Evolutionary conservation across 345 rosid genomes (phyloP).

Genomic region (Citrus mangshanensis): DNA sequence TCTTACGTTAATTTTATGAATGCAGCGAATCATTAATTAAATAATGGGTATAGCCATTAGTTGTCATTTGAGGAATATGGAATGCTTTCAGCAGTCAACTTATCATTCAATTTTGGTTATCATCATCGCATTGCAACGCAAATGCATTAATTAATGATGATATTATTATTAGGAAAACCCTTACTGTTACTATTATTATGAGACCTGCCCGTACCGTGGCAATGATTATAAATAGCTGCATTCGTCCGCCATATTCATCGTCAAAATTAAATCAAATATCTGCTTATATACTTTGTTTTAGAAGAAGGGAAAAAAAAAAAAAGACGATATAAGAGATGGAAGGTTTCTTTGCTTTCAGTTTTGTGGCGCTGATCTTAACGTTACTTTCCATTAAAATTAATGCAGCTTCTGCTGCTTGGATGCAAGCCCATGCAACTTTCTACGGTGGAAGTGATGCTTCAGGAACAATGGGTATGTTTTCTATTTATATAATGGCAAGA

Average conservation of each 20-base stretch:
- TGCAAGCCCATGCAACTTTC: slow-evolving; percentile 56
- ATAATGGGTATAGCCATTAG: background rate
- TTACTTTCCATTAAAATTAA: slow-evolving; percentile 19
- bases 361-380: slow-evolving; percentile 25
- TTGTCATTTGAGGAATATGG: slow-evolving; percentile 8
- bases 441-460: slow-evolving; percentile 65
- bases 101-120: slow-evolving; percentile 11
- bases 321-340: slow-evolving; percentile 20
- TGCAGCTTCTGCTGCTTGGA: slow-evolving; percentile 46
- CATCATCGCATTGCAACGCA: slow-evolving; percentile 12
- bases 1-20: background rate
- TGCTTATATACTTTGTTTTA: slow-evolving; percentile 3
- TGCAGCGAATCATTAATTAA: background rate
- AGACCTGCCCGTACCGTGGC: background rate
- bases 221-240: slow-evolving; percentile 36
- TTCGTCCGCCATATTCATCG: slow-evolving; percentile 15
- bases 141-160: background rate
- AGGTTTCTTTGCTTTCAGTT: slow-evolving; percentile 12
- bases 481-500: no score
- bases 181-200: background rate
- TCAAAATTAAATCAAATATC: background rate
- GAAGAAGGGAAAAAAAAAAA: background rate
- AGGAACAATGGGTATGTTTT: slow-evolving; percentile 51
- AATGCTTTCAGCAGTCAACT: slow-evolving; percentile 6
- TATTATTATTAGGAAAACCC: slow-evolving; percentile 5